Evolutionary conservation across 1,139 yeast genomes (phyloP).

Genomic region (Lodderomyces metapsilosis): DNA sequence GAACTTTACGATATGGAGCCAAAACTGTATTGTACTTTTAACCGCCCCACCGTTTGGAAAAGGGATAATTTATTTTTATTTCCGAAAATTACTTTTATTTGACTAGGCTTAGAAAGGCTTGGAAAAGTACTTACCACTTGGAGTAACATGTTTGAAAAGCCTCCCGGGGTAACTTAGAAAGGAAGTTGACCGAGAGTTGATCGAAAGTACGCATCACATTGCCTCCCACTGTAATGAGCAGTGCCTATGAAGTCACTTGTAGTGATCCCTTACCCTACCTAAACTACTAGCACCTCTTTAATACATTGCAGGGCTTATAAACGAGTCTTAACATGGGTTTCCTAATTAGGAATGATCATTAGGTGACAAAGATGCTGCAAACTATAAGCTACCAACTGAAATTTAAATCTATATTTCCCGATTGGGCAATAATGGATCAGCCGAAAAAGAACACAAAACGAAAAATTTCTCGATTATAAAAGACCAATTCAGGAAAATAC

Average conservation of each 20-base stretch:
- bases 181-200: not conserved
- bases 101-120: not conserved
- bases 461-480: not conserved
- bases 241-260: no score
- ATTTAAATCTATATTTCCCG: not conserved
- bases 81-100: not conserved
- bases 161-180: not conserved
- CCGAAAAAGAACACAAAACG: slow-evolving; percentile 1
- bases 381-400: not conserved
- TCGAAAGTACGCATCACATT: no score
- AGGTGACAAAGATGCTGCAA: slow-evolving; percentile 2
- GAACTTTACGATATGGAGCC: not conserved
- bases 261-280: no score
- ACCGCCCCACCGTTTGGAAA: not conserved
- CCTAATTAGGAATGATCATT: slow-evolving; percentile 3
- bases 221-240: no score
- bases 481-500: not conserved
- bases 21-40: not conserved
- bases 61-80: not conserved
- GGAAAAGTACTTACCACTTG: not conserved
- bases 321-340: not conserved
- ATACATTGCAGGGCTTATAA: no score
- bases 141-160: not conserved
- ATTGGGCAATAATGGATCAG: slow-evolving; percentile 1
- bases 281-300: no score